These are phyloP conservation scores for Suhomyces chickasaworum DNA, from an alignment of 1,139 yeast species.

Conservation along the genomic window DNA sequence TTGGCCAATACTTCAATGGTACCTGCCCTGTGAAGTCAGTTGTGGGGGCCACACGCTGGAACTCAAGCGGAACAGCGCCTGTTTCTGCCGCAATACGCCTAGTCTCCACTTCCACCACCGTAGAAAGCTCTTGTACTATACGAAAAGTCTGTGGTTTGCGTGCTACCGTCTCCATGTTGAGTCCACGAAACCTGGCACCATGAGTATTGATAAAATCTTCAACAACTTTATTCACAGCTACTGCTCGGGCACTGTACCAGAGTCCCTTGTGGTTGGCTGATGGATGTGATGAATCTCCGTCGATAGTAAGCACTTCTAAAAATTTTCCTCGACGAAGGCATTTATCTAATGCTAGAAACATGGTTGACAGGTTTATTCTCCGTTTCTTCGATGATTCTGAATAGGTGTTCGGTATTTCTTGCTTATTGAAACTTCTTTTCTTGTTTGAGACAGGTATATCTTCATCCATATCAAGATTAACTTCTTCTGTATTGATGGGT, in stretches of 20 bases:
- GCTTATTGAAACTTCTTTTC: background rate
- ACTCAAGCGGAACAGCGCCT: conserved; percentile 27
- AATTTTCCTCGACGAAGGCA: conserved; percentile 65
- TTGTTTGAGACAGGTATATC: background rate
- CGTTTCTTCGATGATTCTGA: background rate
- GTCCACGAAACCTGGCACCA: conserved; percentile 13
- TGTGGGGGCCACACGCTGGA: conserved; percentile 35
- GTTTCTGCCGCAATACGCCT: conserved; percentile 18
- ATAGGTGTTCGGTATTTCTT: background rate
- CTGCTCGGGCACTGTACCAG: conserved; percentile 47
- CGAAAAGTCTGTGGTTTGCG: conserved; percentile 9
- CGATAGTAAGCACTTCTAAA: conserved; percentile 46
- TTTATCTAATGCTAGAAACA: conserved; percentile 82
- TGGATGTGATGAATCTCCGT: conserved; percentile 28
- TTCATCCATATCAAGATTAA: conserved; percentile 39
- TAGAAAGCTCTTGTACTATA: conserved; percentile 24
- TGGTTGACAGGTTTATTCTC: conserved; percentile 33
- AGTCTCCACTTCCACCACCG: conserved; percentile 26
- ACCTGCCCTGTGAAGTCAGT: conserved; percentile 15
- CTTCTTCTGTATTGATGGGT: background rate
- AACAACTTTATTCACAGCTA: conserved; percentile 51
- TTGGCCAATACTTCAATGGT: conserved; percentile 37
- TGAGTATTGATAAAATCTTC: conserved; percentile 27
- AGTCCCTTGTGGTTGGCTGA: conserved; percentile 26
- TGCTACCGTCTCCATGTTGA: conserved; percentile 12